Conservation (phyloP, 1,284 basidiomycete species). For the Boletellus deceptivus region DNA sequence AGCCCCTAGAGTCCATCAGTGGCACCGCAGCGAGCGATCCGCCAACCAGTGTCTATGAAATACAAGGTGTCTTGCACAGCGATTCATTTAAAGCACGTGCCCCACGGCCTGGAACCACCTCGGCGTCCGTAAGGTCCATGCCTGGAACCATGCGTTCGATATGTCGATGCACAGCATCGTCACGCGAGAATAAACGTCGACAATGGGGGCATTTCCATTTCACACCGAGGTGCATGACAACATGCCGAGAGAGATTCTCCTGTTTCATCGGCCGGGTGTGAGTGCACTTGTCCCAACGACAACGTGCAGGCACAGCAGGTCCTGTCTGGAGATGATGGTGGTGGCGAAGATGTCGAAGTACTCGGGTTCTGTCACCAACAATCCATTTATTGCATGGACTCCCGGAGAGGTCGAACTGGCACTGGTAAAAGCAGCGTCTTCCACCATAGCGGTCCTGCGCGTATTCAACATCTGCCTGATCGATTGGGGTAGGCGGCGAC, state of each 20-base stretch:
- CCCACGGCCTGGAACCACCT: conserved; percentile 25
- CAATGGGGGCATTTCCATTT: conserved; percentile 34
- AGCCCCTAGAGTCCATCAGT: background rate
- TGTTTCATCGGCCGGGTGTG: conserved; percentile 29
- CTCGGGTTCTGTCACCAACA: conserved; percentile 24
- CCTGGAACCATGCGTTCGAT: conserved; percentile 30
- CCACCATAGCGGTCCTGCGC: conserved; percentile 15
- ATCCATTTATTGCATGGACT: conserved; percentile 27
- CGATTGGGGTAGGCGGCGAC: conserved; percentile 1
- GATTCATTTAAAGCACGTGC: conserved; percentile 21
- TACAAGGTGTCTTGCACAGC: conserved; percentile 4
- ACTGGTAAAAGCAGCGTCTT: conserved; percentile 22
- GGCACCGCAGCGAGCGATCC: background rate
- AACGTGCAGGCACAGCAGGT: conserved; percentile 14
- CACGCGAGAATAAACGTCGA: conserved; percentile 27
- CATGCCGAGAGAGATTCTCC: conserved; percentile 34
- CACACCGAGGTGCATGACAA: conserved; percentile 30
- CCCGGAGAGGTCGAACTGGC: conserved; percentile 27
- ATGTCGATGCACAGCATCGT: conserved; percentile 32
- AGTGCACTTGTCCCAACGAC: conserved; percentile 27
- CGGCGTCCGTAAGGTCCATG: conserved; percentile 22
- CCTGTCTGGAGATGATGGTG: conserved; percentile 24
- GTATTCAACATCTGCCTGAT: conserved; percentile 23
- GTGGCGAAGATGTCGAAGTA: conserved; percentile 26
- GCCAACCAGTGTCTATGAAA: conserved; percentile 7